Conservation (phyloP, 805 yeast species). For the Candida chilensis region DNA sequence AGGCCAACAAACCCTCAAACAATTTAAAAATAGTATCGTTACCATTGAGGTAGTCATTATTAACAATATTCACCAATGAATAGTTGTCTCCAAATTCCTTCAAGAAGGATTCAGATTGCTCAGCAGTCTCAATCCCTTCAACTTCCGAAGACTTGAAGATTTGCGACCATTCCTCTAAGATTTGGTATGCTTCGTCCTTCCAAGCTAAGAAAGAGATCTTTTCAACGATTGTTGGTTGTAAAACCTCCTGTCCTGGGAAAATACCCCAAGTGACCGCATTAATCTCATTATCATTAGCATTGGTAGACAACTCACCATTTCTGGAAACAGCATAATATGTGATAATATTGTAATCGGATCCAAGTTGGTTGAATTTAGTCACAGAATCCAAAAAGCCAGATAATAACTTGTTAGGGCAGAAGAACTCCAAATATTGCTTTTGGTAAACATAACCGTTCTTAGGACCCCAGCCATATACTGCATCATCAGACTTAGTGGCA, state of each 20-base stretch:
- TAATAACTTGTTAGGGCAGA: slow-evolving; percentile 50
- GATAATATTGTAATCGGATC: slow-evolving; percentile 37
- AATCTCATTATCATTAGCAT: slow-evolving; percentile 67
- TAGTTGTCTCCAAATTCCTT: slow-evolving; percentile 43
- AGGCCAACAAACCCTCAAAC: slow-evolving; percentile 34
- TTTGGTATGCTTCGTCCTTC: slow-evolving; percentile 90
- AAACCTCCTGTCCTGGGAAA: slow-evolving; percentile 89
- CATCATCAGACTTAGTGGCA: slow-evolving; percentile 64
- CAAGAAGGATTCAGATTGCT: slow-evolving; percentile 29
- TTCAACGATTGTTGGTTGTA: slow-evolving; percentile 95
- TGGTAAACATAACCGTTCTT: slow-evolving; percentile 87
- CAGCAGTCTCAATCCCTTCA: slow-evolving; percentile 7
- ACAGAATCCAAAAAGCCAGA: slow-evolving; percentile 30
- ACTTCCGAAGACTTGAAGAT: slow-evolving; percentile 29
- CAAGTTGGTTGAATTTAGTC: slow-evolving; percentile 27
- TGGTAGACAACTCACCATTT: slow-evolving; percentile 49
- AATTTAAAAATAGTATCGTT: slow-evolving; percentile 49
- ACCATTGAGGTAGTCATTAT: slow-evolving; percentile 62
- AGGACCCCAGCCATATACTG: slow-evolving; percentile 92
- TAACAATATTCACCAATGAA: slow-evolving; percentile 80
- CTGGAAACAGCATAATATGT: slow-evolving; percentile 73
- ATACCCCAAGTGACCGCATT: slow-evolving; percentile 99
- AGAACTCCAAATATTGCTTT: slow-evolving; percentile 84
- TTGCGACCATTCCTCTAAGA: slow-evolving; percentile 72
- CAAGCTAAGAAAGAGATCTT: slow-evolving; percentile 88